phyloP scores from a whole-genome alignment of 106 monocot species.

The Amphibolis antarctica region DNA sequence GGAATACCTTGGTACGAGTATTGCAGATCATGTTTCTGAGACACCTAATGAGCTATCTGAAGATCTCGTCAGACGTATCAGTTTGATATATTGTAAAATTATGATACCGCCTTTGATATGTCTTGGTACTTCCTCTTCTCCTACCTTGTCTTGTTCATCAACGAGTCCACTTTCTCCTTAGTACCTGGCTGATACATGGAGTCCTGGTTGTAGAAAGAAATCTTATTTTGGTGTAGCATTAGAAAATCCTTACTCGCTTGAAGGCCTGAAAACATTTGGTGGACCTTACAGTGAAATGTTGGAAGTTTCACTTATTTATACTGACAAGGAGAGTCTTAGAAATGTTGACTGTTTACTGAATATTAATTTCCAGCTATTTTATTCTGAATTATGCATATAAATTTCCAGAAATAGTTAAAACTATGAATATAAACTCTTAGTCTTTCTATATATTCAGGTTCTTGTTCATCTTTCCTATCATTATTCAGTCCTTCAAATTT shows the following conservation, averaged over 20 bases:
- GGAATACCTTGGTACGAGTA: constrained; percentile 66
- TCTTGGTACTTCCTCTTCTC: constrained; percentile 30
- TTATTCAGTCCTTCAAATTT: no score
- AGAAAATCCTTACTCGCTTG: constrained; percentile 85
- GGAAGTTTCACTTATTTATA: constrained; percentile 56
- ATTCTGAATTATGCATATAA: no score
- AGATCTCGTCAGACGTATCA: constrained; percentile 77
- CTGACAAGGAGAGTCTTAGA: not conserved
- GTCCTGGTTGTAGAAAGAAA: constrained; percentile 53
- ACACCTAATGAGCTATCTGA: constrained; percentile 81
- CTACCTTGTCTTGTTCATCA: constrained; percentile 74
- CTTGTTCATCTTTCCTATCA: no score
- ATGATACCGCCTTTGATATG: constrained; percentile 51
- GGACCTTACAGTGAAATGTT: constrained; percentile 93
- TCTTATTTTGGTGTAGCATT: constrained; percentile 47
- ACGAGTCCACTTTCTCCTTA: constrained; percentile 65
- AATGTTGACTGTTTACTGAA: no score
- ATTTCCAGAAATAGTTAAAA: no score
- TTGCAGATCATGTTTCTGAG: constrained; percentile 62
- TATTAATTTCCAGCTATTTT: no score
- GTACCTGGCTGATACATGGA: constrained; percentile 54
- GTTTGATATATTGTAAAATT: constrained; percentile 64
- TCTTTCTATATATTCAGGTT: no score
- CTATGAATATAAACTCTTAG: no score
- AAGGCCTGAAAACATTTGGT: constrained; percentile 81